Evolutionary conservation across 176 grass and related monocot genomes (phyloP), one percentile per base, ranked within the genome.

Genomic region (Eragrostis curvula): DNA sequence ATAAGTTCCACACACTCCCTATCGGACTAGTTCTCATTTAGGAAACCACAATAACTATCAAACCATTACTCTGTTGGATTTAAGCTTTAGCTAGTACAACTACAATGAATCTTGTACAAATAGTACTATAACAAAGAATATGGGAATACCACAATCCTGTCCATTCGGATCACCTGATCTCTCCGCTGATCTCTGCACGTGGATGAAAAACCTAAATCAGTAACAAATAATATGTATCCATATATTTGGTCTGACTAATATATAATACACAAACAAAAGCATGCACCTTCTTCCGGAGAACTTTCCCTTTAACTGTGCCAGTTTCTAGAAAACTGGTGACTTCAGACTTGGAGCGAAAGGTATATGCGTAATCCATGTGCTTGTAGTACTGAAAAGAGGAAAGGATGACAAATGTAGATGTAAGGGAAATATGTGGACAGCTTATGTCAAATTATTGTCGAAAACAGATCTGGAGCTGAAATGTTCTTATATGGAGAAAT

Each of bases 331-430:
- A 56, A 16, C 13, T 0, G 1, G 36, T 30, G 40, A 74, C 71
- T 74, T 52, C 18, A n/a, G 9, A 21, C 8, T 74, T 74, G 48
- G 71, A 40, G 71, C 50, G 18, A 29, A 74, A 56, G 71, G 50
- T 74, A 56, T 56, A 0, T 6, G 5, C 18, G 53, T 74, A 55
- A 74, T 74, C 71, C 29, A 5, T 74, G 18, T 74, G 30, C 21
- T 8, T n/a, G 48, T 73, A 73, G 30, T n/a, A 53, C 70, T 73
- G 25, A 53, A 36, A 3, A 73, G 0, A 73, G 17, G 2, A 32
- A 53, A 21, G 3, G 15, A 52, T 18, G 15, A 52, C 43, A 9
- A 44, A 7, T 44, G 43, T 9, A 1, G 43, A 8, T 7, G 8
- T 36, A 44, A 44, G 5, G 9, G 43, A 7, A 7, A 5, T 7